phyloP scores from a whole-genome alignment of 805 yeast species.

The Candida jianshihensis region DNA sequence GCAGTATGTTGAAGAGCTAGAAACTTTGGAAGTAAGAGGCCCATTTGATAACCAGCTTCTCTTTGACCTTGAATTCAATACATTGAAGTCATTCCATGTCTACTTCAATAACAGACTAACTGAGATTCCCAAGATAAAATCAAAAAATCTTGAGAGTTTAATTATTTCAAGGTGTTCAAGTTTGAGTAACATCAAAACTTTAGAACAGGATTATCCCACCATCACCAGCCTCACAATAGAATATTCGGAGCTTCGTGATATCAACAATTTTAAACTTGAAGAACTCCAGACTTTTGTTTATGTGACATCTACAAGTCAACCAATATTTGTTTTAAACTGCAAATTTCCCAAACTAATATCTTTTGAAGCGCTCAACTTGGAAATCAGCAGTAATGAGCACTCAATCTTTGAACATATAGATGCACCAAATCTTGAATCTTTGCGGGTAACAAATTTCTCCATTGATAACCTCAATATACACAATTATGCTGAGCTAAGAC shows the following conservation, averaged over 20 bases:
- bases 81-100: conserved; percentile 6
- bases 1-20: conserved; percentile 2
- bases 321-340: conserved; percentile 9
- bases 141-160: conserved; percentile 6
- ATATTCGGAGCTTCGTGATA: conserved; percentile 7
- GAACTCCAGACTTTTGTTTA: conserved; percentile 2
- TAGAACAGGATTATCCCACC: conserved; percentile 6
- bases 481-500: conserved; percentile 3
- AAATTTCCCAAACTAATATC: conserved; percentile 7
- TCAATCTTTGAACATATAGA: conserved; percentile 7
- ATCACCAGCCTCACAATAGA: conserved; percentile 6
- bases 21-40: conserved; percentile 12
- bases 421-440: conserved; percentile 6
- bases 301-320: conserved; percentile 11
- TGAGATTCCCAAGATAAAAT: conserved; percentile 7
- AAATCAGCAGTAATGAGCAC: conserved; percentile 4
- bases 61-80: conserved; percentile 1
- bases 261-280: conserved; percentile 2
- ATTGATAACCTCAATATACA: conserved; percentile 2
- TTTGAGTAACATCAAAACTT: conserved; percentile 1
- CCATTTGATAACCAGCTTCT: conserved; percentile 7
- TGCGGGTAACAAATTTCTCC: conserved; percentile 7
- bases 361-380: conserved; percentile 11
- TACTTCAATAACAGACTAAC: conserved; percentile 8
- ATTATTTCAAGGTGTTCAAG: conserved; percentile 9